These are phyloP conservation scores for Daldinia sp. DNA, from an alignment of 2,329 filamentous ascomycete genomes.

Conservation along the genomic window DNA sequence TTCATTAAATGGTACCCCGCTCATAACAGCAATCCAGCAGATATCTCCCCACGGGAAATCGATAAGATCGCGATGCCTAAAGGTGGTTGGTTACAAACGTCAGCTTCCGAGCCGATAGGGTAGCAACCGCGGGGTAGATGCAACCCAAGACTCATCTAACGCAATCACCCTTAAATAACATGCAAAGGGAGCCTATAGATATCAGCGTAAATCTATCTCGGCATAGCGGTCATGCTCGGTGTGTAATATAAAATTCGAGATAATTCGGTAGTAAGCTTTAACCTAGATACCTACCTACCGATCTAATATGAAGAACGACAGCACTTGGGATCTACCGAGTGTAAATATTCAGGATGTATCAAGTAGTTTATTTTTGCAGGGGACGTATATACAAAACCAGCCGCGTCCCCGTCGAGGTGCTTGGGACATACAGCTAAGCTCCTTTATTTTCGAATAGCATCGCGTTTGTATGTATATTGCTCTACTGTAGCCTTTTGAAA, in stretches of 20 bases:
- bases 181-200: slow-evolving; percentile 12
- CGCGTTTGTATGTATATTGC: neutral
- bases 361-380: neutral
- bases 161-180: slow-evolving; percentile 5
- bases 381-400: neutral
- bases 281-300: too few species aligned
- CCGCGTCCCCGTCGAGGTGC: neutral
- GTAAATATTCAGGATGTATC: neutral
- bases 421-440: neutral
- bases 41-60: slow-evolving; percentile 10
- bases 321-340: slow-evolving; percentile 23
- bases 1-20: neutral
- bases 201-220: slow-evolving; percentile 10
- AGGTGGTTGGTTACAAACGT: slow-evolving; percentile 3
- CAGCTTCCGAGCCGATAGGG: slow-evolving; percentile 13
- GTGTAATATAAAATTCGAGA: neutral
- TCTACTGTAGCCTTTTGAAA: neutral
- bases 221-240: neutral
- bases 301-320: neutral
- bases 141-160: slow-evolving; percentile 16
- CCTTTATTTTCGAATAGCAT: neutral
- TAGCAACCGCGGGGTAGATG: slow-evolving; percentile 39
- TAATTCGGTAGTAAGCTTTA: neutral
- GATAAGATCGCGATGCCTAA: neutral
- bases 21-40: neutral